phyloP scores from a whole-genome alignment of 2,329 filamentous ascomycete genomes.

The Aspergillus clavatus region DNA sequence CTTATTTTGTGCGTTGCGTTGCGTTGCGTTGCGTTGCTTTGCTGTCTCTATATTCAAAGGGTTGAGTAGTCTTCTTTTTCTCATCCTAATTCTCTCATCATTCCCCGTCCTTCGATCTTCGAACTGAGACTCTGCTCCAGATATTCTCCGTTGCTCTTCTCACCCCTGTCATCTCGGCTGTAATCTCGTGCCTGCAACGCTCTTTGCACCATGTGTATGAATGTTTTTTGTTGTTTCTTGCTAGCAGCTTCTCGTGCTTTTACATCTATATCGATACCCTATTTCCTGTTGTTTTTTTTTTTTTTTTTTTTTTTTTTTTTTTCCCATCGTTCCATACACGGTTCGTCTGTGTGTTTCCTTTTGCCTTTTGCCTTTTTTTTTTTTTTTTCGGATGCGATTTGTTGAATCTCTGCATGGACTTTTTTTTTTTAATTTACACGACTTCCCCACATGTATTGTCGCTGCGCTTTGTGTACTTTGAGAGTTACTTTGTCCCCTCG shows the following conservation, averaged over 20 bases:
- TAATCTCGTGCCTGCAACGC: neutral
- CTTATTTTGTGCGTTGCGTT: no score
- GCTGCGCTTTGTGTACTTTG: no score
- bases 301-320: no score
- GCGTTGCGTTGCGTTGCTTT: no score
- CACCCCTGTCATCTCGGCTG: no score
- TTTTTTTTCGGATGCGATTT: conserved; percentile 7
- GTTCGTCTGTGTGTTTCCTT: conserved; percentile 10
- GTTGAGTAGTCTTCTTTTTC: conserved; percentile 7
- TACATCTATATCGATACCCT: conserved; percentile 33
- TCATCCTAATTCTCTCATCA: neutral
- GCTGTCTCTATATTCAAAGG: conserved; percentile 13
- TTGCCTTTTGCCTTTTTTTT: no score
- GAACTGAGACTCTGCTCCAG: no score
- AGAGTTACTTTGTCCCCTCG: no score
- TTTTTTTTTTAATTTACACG: no score
- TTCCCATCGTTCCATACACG: conserved; percentile 10
- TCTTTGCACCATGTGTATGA: conserved; percentile 2
- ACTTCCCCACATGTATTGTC: no score
- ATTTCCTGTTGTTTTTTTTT: conserved; percentile 21
- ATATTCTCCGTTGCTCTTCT: conserved; percentile 4
- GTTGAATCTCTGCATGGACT: no score
- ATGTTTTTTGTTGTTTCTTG: conserved; percentile 12
- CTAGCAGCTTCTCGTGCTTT: conserved; percentile 15
- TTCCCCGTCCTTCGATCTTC: no score